Evolutionary conservation across 2,329 filamentous ascomycete species (phyloP), one percentile per base, ranked within the genome.

Genomic region (Aspergillus melleus): DNA sequence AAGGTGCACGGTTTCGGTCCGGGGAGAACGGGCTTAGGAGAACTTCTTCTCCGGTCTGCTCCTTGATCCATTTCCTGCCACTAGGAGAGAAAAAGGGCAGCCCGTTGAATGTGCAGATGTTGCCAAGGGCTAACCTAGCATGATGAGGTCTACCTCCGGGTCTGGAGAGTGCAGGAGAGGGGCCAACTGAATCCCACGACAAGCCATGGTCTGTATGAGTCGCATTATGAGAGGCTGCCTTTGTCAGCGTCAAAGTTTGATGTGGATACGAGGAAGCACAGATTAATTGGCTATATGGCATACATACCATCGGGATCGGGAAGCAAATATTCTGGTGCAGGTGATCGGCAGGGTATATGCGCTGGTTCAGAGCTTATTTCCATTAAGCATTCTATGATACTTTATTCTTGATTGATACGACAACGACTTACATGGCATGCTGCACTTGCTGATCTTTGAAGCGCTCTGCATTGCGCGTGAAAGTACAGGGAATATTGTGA

Each of bases 21-120:
- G 16, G 36, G 4, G 16, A n/a, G 16, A 42, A 60, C 30, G 49
- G 57, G 19, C 56, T 59, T 9, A 61, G 36, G 51, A 36, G 16
- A 12, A 53, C 44, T 2, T 61, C 53, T 32, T 52, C 49, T 4
- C 61, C 61, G 4, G 59, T 61, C 14, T 52, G 49, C 2, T 30
- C 19, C 44, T 58, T 53, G n/a, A 61, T 58, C 61, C 61, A 63
- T 14, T 56, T 19, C 2, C 42, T 39, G 4, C 61, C 59, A 30
- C 52, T 39, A 4, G 42, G 30, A 22, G 61, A 63, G n/a, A 63
- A 52, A 10, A 61, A 54, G 6, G 59, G 61, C 22, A 53, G 10
- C 20, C 61, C 61, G 12, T 61, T 58, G 36, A 63, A 63, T 1
- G 44, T 47, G 16, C 61, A 58, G 39, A 63, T 59, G 32, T 52